Base-by-base conservation (phyloP, 148 eudicot genomes). In the Dianthus caryophyllus region DNA sequence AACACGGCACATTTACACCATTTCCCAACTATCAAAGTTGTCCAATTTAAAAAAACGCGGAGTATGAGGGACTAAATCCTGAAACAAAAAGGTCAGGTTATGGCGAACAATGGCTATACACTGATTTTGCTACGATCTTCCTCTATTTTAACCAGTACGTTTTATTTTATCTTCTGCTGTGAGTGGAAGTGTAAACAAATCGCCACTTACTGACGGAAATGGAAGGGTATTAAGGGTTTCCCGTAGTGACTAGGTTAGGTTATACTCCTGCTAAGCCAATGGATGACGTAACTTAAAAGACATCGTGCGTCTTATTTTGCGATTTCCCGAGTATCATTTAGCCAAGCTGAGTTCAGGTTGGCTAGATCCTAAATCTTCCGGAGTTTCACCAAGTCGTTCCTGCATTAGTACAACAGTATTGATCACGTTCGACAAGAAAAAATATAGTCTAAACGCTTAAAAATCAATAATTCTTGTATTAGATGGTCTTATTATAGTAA, bases 321-420 rank as follows among this genome's bases (percentile, higher is more conserved):
- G 27, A 46, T 76, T 59, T 79, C 70, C 63, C 73, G 84, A 48
- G 76, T 50, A 59, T 70, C 82, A 16, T 71, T n/a, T 68, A 64
- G 64, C 76, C 55, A 39, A 29, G 49, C 27, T 68, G 46, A 43
- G 82, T 46, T 84, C 88, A 63, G 78, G 74, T 67, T 71, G 77
- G 57, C 71, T 76, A 47, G 79, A 53, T 71, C 76, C 81, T 18
- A 77, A 50, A 58, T 81, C 84, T 66, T 83, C 85, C 68, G 87
- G 71, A 63, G 39, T 70, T 70, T 84, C 88, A 57, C 96, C 98
- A 31, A 89, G 84, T 78, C 84, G 87, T 83, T 81, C 97, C 97
- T 91, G 93, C 81, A 79, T 27, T 47, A 67, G 75, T 39, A 29
- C 22, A 68, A 52, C 22, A 39, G 26, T 5, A 7, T 6, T 56